Percentiles rank a stretch among this genome's conserved stretches.
Evolutionary conservation across 2,329 filamentous ascomycete species (phyloP).

Genomic region (Colletotrichum magnum): DNA sequence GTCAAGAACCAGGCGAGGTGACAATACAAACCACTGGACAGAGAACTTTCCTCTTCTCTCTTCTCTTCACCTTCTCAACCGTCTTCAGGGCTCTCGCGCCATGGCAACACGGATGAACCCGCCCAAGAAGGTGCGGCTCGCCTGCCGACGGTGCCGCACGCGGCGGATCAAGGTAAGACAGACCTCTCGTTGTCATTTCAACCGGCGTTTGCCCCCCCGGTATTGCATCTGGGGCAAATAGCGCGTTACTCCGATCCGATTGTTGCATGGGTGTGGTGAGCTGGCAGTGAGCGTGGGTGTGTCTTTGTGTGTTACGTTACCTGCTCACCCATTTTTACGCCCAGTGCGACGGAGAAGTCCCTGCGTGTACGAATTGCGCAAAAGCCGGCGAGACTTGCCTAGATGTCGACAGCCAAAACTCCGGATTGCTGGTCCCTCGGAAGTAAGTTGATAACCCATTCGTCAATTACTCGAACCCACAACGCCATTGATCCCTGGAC

Average conservation of each 20-base stretch:
- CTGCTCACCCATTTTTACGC: background rate
- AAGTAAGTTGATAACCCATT: slow-evolving; percentile 45
- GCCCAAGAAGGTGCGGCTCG: slow-evolving; percentile 54
- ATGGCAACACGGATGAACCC: slow-evolving; percentile 33
- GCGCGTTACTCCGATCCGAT: slow-evolving; percentile 24
- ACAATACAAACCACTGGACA: background rate
- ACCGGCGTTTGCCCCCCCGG: background rate
- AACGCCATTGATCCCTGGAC: background rate
- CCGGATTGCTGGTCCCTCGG: slow-evolving; percentile 50
- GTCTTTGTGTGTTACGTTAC: background rate
- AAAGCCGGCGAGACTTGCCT: slow-evolving; percentile 52
- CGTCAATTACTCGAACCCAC: background rate
- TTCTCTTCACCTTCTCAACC: background rate
- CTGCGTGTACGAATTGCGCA: slow-evolving; percentile 54
- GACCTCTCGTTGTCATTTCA: background rate
- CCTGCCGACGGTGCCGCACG: slow-evolving; percentile 53
- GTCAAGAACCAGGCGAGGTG: background rate
- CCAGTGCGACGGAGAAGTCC: slow-evolving; percentile 55
- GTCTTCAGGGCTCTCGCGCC: background rate
- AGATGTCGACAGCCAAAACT: slow-evolving; percentile 55
- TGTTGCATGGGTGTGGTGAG: background rate
- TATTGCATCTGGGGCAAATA: background rate
- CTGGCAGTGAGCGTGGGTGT: no score
- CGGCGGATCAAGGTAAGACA: slow-evolving; percentile 53
- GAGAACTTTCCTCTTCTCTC: no score